Evolutionary conservation across 805 yeast species (phyloP).

Genomic region (Brettanomyces custersianus): DNA sequence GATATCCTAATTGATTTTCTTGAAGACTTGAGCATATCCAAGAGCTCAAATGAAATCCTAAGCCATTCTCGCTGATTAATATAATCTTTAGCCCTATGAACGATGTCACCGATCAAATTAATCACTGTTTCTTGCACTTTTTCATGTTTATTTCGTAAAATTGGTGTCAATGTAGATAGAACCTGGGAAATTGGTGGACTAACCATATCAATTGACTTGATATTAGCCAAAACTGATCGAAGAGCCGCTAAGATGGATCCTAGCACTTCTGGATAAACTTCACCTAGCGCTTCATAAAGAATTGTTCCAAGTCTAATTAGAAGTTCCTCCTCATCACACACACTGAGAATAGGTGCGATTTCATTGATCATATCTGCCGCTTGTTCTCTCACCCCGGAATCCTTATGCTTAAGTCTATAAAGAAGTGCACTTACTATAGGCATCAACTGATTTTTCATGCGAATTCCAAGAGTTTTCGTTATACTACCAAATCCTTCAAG

Average conservation of each 20-base stretch:
- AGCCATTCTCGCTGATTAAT: slow-evolving; percentile 95
- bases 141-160: slow-evolving; percentile 79
- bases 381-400: slow-evolving; percentile 68
- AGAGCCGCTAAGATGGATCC: slow-evolving; percentile 78
- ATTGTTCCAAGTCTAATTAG: slow-evolving; percentile 64
- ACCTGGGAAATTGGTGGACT: slow-evolving; percentile 80
- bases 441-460: slow-evolving; percentile 65
- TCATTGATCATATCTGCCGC: slow-evolving; percentile 69
- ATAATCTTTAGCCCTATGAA: slow-evolving; percentile 68
- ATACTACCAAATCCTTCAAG: slow-evolving; percentile 59
- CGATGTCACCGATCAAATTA: slow-evolving; percentile 71
- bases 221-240: slow-evolving; percentile 47
- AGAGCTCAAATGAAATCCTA: slow-evolving; percentile 83
- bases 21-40: slow-evolving; percentile 81
- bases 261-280: slow-evolving; percentile 86
- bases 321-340: slow-evolving; percentile 55
- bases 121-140: slow-evolving; percentile 84
- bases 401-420: slow-evolving; percentile 63
- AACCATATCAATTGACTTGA: slow-evolving; percentile 45
- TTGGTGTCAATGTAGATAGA: slow-evolving; percentile 84
- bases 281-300: slow-evolving; percentile 87
- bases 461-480: slow-evolving; percentile 47
- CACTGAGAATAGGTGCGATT: slow-evolving; percentile 56
- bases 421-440: slow-evolving; percentile 65
- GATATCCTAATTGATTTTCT: slow-evolving; percentile 69